Evolutionary conservation across 164 flowering plant genomes (phyloP).

Genomic region (Amborella trichopoda): DNA sequence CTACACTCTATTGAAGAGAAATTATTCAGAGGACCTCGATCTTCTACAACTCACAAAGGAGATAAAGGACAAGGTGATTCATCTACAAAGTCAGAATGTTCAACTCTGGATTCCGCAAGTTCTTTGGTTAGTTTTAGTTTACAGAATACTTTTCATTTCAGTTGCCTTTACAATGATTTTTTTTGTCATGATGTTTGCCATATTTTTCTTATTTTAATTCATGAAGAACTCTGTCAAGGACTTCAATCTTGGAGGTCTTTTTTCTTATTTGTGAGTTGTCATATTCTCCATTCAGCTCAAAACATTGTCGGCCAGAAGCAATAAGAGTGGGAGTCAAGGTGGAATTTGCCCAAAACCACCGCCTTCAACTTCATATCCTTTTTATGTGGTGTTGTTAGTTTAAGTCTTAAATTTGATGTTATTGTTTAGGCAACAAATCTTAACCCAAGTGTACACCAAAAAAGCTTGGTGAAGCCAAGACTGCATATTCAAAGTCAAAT

Average conservation of each 20-base stretch:
- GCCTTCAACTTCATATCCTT: constrained; percentile 74
- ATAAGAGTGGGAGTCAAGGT: constrained; percentile 26
- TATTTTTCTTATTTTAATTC: not conserved
- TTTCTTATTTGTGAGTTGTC: not conserved
- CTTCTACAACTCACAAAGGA: constrained; percentile 9
- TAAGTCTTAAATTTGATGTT: not conserved
- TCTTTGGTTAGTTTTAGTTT: constrained; percentile 23
- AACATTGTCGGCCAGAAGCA: too few relatives aligned
- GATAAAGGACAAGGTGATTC: constrained; percentile 8
- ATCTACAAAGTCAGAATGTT: constrained; percentile 10
- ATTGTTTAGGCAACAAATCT: constrained; percentile 12
- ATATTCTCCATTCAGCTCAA: not conserved
- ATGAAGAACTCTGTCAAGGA: not conserved
- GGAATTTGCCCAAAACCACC: constrained; percentile 35
- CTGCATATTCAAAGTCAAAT: constrained; percentile 18
- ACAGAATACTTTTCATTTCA: not conserved
- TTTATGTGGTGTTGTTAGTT: not conserved
- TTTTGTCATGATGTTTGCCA: too few relatives aligned
- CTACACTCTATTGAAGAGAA: constrained; percentile 19
- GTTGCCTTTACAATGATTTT: not conserved
- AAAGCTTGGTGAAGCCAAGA: constrained; percentile 32
- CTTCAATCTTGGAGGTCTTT: not conserved
- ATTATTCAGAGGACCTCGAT: constrained; percentile 13
- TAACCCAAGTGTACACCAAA: constrained; percentile 47
- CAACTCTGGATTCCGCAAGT: constrained; percentile 13